These are phyloP conservation scores for Talaromyces atroroseus DNA, from an alignment of 2,329 filamentous ascomycete genomes.

Conservation along the genomic window DNA sequence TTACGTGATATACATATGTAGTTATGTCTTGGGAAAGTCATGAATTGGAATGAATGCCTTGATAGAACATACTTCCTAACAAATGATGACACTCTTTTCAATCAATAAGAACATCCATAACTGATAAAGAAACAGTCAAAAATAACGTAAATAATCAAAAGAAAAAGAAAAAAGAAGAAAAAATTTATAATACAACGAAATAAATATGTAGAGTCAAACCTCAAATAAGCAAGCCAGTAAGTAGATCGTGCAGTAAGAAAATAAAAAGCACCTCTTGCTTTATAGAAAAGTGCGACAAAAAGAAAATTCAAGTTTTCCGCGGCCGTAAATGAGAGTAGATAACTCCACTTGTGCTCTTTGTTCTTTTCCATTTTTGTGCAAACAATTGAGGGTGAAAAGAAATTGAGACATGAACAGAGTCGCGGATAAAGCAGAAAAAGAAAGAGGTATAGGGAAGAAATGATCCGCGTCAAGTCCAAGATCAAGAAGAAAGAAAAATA, in stretches of 20 bases:
- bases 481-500: neutral
- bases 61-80: neutral
- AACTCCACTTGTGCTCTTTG: neutral
- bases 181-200: conserved; percentile 17
- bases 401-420: neutral
- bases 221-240: neutral
- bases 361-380: neutral
- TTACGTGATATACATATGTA: too few relatives aligned
- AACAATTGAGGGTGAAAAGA: neutral
- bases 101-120: neutral
- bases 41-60: neutral
- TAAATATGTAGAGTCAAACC: conserved; percentile 2
- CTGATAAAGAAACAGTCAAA: neutral
- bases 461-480: neutral
- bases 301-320: neutral
- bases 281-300: neutral
- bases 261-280: neutral
- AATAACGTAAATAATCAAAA: conserved; percentile 8
- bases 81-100: neutral
- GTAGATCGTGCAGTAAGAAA: neutral
- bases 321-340: conserved; percentile 7
- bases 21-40: neutral
- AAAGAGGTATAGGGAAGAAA: conserved; percentile 1
- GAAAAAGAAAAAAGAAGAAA: conserved; percentile 11
- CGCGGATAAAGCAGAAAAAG: neutral